Base-by-base conservation (phyloP, 177 flowering plant species). In the Telopea speciosissima region DNA sequence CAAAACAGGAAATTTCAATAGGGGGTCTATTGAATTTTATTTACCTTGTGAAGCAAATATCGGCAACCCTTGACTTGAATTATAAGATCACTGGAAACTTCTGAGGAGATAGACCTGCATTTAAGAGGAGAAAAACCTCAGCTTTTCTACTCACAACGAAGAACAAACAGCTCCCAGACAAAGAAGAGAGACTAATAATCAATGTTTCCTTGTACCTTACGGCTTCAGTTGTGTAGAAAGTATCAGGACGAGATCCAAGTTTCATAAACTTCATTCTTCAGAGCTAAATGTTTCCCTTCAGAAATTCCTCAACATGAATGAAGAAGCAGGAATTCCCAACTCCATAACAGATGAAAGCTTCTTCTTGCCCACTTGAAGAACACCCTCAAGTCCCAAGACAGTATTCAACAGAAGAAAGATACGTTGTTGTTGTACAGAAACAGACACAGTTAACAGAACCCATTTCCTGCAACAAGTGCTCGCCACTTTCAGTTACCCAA, bases 1-100 rank as follows among this genome's bases (percentile, higher is more conserved):
- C 52, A 25, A 25, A 54, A 62, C 26, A 36, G 52, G 54, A 33
- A 36, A 21, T 33, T 61, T 23, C 7, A 36, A 65, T 65, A 56
- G 24, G 66, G 58, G 45, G 28, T n/a, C n/a, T 12, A 10, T 63
- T 52, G 11, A 36, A 58, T 62, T 21, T 67, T 84, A 93, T 21
- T 67, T 84, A 93, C 98, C 97, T 92, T 94, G 88, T 94, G 99
- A 70, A 94, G 97, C 76, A 90, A 75, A 77, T 86, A 92, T 83
- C 85, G 87, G 71, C 68, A 81, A 69, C 87, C 91, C 45, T 87
- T 85, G 11, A 94, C 86, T 79, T 94, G 93, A 75, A 94, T 75
- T 76, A 88, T 84, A 59, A 94, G 88, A 79, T 94, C 99, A 84
- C 92, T 89, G 8, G 97, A 84, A 13, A 94, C 88, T 82, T 94